phyloP scores from a whole-genome alignment of 345 rosid genomes.

The Combretum micranthum region DNA sequence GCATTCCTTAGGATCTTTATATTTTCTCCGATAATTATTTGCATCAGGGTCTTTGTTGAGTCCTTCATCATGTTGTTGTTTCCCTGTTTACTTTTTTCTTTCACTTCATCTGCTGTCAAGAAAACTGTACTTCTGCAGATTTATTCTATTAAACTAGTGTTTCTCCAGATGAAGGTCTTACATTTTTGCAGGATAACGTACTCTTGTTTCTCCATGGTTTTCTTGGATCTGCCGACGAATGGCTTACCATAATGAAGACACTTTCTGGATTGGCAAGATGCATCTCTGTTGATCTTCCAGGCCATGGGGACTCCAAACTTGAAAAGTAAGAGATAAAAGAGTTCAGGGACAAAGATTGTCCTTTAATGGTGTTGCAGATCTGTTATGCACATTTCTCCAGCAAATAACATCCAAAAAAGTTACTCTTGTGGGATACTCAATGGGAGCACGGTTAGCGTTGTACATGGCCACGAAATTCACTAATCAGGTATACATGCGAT shows the following conservation, averaged over 20 bases:
- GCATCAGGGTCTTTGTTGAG: too few relatives aligned
- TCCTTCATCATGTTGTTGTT: too few relatives aligned
- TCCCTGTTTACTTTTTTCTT: too few relatives aligned
- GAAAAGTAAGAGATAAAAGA: slow-evolving; percentile 18
- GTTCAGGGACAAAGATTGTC: slow-evolving; percentile 33
- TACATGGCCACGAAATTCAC: slow-evolving; percentile 62
- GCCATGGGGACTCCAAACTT: slow-evolving; percentile 71
- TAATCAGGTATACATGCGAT: slow-evolving; percentile 38
- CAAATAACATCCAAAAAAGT: slow-evolving; percentile 49
- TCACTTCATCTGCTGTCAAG: too few relatives aligned
- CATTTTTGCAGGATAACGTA: slow-evolving; percentile 41
- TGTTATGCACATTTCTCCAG: slow-evolving; percentile 38
- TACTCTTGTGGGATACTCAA: slow-evolving; percentile 80
- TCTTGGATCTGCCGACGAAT: slow-evolving; percentile 86
- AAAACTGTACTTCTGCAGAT: too few relatives aligned
- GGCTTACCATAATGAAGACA: slow-evolving; percentile 81
- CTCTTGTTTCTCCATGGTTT: slow-evolving; percentile 82
- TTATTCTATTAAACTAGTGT: too few relatives aligned
- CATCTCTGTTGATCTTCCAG: slow-evolving; percentile 85
- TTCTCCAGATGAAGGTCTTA: not conserved
- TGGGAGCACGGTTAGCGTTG: slow-evolving; percentile 94
- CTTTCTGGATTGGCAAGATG: slow-evolving; percentile 72
- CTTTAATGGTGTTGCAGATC: slow-evolving; percentile 41
- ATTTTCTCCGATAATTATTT: too few relatives aligned
- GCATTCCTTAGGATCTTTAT: too few relatives aligned